These are phyloP conservation scores for Chalaropsis ovoidea DNA, from an alignment of 2,329 filamentous ascomycete species.

Conservation along the genomic window DNA sequence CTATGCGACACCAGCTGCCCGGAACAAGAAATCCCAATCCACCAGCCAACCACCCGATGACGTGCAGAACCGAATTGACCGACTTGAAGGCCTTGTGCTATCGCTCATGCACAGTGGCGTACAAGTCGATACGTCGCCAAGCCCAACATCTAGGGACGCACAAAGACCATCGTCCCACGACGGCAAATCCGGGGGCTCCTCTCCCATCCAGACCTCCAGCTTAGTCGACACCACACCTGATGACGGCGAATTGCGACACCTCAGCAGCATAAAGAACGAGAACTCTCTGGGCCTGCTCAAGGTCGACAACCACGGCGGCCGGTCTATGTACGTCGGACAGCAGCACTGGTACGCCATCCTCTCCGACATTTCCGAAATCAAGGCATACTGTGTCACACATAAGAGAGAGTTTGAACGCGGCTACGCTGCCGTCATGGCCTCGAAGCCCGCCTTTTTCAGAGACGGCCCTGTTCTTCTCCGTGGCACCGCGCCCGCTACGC, in stretches of 20 bases:
- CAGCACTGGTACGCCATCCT: slow-evolving; percentile 76
- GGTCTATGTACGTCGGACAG: slow-evolving; percentile 71
- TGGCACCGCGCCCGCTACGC: slow-evolving; percentile 59
- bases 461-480: slow-evolving; percentile 71
- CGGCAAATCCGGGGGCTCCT: slow-evolving; percentile 11
- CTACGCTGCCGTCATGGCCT: slow-evolving; percentile 61
- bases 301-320: slow-evolving; percentile 65
- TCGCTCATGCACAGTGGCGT: slow-evolving; percentile 85
- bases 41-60: slow-evolving; percentile 64
- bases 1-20: slow-evolving; percentile 60
- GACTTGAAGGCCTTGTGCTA: slow-evolving; percentile 81
- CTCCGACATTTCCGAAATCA: slow-evolving; percentile 80
- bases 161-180: neutral
- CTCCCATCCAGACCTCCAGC: slow-evolving; percentile 5
- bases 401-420: slow-evolving; percentile 83
- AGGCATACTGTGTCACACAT: slow-evolving; percentile 75
- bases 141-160: neutral
- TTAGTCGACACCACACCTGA: neutral
- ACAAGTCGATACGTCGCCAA: slow-evolving; percentile 36
- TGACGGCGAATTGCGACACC: slow-evolving; percentile 32
- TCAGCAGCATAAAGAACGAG: slow-evolving; percentile 36
- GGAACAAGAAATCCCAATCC: slow-evolving; percentile 62
- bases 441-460: slow-evolving; percentile 49
- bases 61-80: slow-evolving; percentile 97
- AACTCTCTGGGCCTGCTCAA: slow-evolving; percentile 74